phyloP scores from a whole-genome alignment of 2,329 filamentous ascomycete species.

The Penicillium rolfsii region DNA sequence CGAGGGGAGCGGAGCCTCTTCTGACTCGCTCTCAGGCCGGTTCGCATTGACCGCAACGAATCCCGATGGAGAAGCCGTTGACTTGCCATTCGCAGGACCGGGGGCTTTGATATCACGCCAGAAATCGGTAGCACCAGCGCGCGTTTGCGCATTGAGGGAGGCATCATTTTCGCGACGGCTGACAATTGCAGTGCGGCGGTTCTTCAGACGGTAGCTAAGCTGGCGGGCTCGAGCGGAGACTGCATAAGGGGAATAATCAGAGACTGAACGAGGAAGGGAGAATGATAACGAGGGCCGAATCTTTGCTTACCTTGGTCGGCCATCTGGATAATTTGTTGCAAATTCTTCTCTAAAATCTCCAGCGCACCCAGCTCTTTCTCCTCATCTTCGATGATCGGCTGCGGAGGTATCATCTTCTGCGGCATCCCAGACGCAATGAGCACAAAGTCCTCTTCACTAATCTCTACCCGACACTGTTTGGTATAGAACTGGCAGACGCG shows the following conservation, averaged over 20 bases:
- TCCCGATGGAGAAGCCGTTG: slow-evolving; percentile 54
- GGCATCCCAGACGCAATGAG: slow-evolving; percentile 81
- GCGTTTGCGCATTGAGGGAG: slow-evolving; percentile 36
- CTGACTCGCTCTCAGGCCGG: slow-evolving; percentile 43
- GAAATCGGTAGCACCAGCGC: slow-evolving; percentile 39
- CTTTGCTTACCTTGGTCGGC: slow-evolving; percentile 69
- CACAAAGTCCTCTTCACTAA: slow-evolving; percentile 84
- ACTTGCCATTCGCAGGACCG: slow-evolving; percentile 33
- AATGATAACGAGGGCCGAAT: neutral
- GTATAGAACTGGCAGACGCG: slow-evolving; percentile 80
- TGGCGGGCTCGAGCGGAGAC: slow-evolving; percentile 73
- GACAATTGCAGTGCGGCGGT: slow-evolving; percentile 72
- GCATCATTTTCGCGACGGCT: slow-evolving; percentile 59
- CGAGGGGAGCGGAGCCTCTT: slow-evolving; percentile 38
- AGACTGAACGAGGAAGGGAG: neutral
- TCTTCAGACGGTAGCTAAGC: slow-evolving; percentile 78
- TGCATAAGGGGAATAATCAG: slow-evolving; percentile 30
- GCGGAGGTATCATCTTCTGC: slow-evolving; percentile 77
- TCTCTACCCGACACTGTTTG: slow-evolving; percentile 80
- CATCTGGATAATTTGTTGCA: slow-evolving; percentile 75
- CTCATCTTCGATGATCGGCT: slow-evolving; percentile 84
- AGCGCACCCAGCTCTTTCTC: slow-evolving; percentile 80
- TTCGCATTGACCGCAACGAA: slow-evolving; percentile 64
- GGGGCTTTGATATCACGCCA: slow-evolving; percentile 43
- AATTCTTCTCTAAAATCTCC: slow-evolving; percentile 78